phyloP scores from a whole-genome alignment of 176 grass and related monocot genomes.

The Panicum miliaceum region DNA sequence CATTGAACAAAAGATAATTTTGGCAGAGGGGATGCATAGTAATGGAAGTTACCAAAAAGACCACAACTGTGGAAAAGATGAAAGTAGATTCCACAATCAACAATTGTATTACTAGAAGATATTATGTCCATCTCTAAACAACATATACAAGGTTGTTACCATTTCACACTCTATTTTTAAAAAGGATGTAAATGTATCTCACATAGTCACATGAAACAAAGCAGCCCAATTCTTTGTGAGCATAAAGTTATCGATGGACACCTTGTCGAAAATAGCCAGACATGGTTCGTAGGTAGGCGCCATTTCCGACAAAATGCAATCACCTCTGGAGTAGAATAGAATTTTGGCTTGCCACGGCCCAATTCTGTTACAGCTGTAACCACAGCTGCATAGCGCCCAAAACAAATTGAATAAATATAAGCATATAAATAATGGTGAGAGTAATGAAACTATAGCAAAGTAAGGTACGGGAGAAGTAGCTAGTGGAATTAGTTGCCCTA shows the following conservation, averaged over 20 bases:
- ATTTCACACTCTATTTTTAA: constrained; percentile 20
- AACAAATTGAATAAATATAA: constrained; percentile 29
- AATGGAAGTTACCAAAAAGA: background rate
- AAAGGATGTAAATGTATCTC: constrained; percentile 21
- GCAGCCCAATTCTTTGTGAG: background rate
- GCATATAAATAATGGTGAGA: constrained; percentile 16
- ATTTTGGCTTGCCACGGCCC: constrained; percentile 87
- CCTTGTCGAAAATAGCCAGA: constrained; percentile 98
- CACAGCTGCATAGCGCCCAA: constrained; percentile 60
- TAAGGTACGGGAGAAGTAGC: background rate
- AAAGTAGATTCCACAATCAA: constrained; percentile 9
- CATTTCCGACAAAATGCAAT: constrained; percentile 92
- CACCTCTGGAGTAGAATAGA: constrained; percentile 90
- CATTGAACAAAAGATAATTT: constrained; percentile 20
- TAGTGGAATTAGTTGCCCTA: background rate
- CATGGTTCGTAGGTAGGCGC: constrained; percentile 87
- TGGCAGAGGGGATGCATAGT: constrained; percentile 5
- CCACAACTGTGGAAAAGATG: background rate
- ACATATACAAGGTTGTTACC: background rate
- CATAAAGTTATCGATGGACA: constrained; percentile 42
- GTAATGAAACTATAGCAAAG: constrained; percentile 23
- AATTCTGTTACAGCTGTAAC: constrained; percentile 88
- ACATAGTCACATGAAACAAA: background rate
- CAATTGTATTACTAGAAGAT: constrained; percentile 14
- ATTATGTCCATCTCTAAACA: background rate